These are phyloP conservation scores for Chaetoceros muelleri DNA, from an alignment of 108 stramenopile species.

Conservation along the genomic window DNA sequence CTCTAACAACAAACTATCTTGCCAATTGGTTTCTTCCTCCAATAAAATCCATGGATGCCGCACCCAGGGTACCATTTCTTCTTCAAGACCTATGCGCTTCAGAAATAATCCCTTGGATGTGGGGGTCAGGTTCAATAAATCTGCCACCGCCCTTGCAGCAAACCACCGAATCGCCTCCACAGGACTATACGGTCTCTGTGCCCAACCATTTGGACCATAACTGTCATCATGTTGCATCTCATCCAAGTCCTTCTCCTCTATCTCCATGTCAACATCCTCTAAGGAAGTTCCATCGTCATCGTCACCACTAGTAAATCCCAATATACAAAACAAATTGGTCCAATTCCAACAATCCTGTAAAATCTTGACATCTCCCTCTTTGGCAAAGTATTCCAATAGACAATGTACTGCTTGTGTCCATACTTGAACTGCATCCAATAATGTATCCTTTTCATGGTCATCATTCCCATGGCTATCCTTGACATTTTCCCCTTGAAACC, in stretches of 20 bases:
- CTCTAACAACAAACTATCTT: conserved; percentile 14
- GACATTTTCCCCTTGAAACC: too few relatives aligned
- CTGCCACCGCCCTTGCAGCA: conserved; percentile 43
- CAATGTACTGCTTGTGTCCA: conserved; percentile 26
- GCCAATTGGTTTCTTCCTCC: conserved; percentile 44
- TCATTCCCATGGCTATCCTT: too few relatives aligned
- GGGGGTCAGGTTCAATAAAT: conserved; percentile 48
- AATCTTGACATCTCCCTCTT: conserved; percentile 23
- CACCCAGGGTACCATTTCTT: conserved; percentile 54
- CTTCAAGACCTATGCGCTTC: conserved; percentile 21
- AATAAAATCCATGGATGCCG: conserved; percentile 66
- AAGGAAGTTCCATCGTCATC: too few relatives aligned
- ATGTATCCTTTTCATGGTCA: too few relatives aligned
- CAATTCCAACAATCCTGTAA: conserved; percentile 58
- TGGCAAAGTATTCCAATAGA: conserved; percentile 16
- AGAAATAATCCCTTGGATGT: conserved; percentile 20
- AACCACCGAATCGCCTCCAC: conserved; percentile 38
- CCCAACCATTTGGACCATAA: not conserved
- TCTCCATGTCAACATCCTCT: conserved; percentile 24
- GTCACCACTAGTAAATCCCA: conserved; percentile 10
- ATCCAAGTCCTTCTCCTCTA: conserved; percentile 15
- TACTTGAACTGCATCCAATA: too few relatives aligned
- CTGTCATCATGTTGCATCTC: not conserved
- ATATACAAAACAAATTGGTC: conserved; percentile 43
- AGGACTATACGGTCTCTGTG: conserved; percentile 2